These are phyloP conservation scores for Aspergillus carbonarius DNA, from an alignment of 2,329 filamentous ascomycete species.

Conservation along the genomic window DNA sequence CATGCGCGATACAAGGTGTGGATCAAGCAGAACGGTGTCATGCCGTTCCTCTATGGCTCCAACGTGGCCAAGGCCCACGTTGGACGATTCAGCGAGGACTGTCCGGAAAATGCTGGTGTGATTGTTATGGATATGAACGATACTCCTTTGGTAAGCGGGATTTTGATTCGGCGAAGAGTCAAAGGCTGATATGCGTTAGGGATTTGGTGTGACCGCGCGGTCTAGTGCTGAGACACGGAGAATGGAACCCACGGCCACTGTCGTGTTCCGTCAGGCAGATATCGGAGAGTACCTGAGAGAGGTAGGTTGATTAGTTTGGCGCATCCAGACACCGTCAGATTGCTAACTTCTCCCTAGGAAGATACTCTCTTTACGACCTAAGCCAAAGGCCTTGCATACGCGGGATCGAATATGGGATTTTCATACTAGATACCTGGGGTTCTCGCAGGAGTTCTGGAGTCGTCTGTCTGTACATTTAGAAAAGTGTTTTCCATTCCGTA, in stretches of 20 bases:
- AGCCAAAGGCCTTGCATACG: conserved; percentile 15
- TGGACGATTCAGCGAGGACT: conserved; percentile 84
- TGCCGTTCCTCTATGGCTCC: conserved; percentile 94
- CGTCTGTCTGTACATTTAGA: conserved; percentile 18
- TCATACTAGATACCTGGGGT: conserved; percentile 25
- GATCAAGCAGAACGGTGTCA: conserved; percentile 94
- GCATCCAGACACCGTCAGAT: background rate
- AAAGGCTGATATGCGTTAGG: conserved; percentile 46
- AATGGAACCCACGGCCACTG: conserved; percentile 85
- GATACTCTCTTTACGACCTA: conserved; percentile 62
- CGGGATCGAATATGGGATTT: conserved; percentile 24
- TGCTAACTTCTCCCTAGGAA: conserved; percentile 44
- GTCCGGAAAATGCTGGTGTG: conserved; percentile 87
- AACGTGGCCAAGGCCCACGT: conserved; percentile 83
- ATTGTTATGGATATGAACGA: conserved; percentile 92
- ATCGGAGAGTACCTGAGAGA: conserved; percentile 93
- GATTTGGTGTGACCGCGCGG: conserved; percentile 88
- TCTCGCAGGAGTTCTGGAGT: conserved; percentile 30
- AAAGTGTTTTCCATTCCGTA: conserved; percentile 11
- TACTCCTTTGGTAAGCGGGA: conserved; percentile 61
- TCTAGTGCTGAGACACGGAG: conserved; percentile 79
- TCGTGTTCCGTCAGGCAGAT: conserved; percentile 88
- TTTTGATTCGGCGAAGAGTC: background rate
- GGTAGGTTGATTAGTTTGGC: conserved; percentile 28
- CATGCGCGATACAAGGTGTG: conserved; percentile 96